Conservation (phyloP, 371 early-diverging fungal species). For the Mortierella sp. region DNA sequence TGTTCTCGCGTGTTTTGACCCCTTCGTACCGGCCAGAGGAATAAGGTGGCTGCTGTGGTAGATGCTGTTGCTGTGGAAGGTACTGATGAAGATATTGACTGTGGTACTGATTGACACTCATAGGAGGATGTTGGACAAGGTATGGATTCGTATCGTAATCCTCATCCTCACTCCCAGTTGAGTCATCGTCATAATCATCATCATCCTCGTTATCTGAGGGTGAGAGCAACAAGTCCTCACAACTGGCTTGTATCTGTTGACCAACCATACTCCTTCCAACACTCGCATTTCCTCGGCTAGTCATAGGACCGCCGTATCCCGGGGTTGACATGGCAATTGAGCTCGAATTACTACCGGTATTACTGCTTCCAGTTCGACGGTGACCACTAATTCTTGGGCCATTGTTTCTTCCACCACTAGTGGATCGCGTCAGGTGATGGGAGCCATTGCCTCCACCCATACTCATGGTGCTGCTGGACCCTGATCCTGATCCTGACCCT, state of each 20-base stretch:
- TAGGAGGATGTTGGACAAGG: no score
- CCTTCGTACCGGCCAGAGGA: conserved; percentile 11
- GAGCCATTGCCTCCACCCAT: not conserved
- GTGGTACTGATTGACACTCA: not conserved
- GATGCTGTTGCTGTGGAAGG: no score
- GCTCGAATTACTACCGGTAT: conserved; percentile 37
- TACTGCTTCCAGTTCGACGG: conserved; percentile 38
- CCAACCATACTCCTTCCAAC: conserved; percentile 14
- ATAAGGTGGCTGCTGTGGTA: not conserved
- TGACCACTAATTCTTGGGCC: conserved; percentile 5
- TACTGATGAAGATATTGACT: conserved; percentile 7
- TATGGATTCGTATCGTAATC: conserved; percentile 4
- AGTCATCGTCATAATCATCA: conserved; percentile 41
- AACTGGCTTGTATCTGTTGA: conserved; percentile 38
- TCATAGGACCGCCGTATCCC: not conserved
- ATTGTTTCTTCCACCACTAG: conserved; percentile 4
- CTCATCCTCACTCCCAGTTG: conserved; percentile 51
- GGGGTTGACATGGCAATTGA: conserved; percentile 7
- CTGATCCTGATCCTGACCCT: conserved; percentile 27
- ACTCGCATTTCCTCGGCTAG: conserved; percentile 2
- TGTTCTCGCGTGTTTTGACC: conserved; percentile 24
- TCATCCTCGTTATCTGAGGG: conserved; percentile 48
- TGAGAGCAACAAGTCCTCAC: conserved; percentile 46
- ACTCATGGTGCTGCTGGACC: conserved; percentile 25
- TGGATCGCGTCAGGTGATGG: no score